phyloP scores from a whole-genome alignment of 2,329 filamentous ascomycete genomes.

The Fusarium vanettenii region DNA sequence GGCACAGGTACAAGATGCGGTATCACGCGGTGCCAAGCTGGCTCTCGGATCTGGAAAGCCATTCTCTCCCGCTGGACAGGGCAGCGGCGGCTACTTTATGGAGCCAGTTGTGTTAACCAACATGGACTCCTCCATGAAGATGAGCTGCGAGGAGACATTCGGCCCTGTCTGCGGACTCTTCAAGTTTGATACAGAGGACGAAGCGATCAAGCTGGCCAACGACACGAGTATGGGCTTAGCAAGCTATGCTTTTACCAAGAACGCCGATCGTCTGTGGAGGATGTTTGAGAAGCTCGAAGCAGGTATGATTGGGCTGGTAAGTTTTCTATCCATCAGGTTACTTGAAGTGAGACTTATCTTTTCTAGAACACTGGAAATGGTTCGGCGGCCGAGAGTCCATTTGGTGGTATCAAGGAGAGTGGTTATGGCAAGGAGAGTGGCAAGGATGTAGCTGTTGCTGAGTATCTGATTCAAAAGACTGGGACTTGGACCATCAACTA shows the following conservation, averaged over 20 bases:
- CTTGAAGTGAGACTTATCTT: neutral
- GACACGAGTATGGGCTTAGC: slow-evolving; percentile 5
- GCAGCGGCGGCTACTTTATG: slow-evolving; percentile 62
- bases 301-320: slow-evolving; percentile 5
- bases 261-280: neutral
- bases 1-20: slow-evolving; percentile 13
- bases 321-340: neutral
- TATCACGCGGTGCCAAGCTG: slow-evolving; percentile 37
- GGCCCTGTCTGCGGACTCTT: neutral
- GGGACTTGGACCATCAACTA: neutral
- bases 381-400: slow-evolving; percentile 9
- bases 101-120: slow-evolving; percentile 49
- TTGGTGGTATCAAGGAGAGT: slow-evolving; percentile 14
- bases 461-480: slow-evolving; percentile 15
- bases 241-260: slow-evolving; percentile 9
- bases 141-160: slow-evolving; percentile 4
- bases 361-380: neutral
- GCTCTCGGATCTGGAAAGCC: neutral
- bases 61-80: neutral
- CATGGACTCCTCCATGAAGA: neutral
- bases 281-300: slow-evolving; percentile 15
- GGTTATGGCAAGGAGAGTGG: slow-evolving; percentile 13
- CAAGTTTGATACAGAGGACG: neutral
- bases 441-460: slow-evolving; percentile 11
- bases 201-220: neutral